These are phyloP conservation scores for Mucor racemosus DNA, from an alignment of 371 early-diverging fungal species.

Conservation along the genomic window DNA sequence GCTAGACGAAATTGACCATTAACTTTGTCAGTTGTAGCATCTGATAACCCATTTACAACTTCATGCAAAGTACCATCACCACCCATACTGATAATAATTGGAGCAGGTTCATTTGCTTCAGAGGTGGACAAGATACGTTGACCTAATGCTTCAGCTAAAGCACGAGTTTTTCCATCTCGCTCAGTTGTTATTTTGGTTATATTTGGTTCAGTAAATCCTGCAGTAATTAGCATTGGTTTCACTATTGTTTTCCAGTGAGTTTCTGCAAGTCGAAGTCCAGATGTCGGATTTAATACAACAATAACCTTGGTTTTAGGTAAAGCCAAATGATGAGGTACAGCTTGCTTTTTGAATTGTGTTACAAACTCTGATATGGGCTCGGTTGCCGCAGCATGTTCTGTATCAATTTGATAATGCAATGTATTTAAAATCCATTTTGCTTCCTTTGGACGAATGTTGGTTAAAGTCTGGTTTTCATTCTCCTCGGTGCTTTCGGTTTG, in stretches of 20 bases:
- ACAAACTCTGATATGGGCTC: slow-evolving; percentile 1
- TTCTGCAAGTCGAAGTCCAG: slow-evolving; percentile 23
- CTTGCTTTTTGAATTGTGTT: background rate
- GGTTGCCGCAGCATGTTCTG: background rate
- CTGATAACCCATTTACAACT: slow-evolving; percentile 47
- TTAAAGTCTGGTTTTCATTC: background rate
- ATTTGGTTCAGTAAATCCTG: slow-evolving; percentile 17
- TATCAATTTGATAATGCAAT: background rate
- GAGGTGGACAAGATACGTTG: background rate
- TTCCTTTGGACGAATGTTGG: slow-evolving; percentile 19
- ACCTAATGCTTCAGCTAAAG: slow-evolving; percentile 11
- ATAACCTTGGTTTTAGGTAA: slow-evolving; percentile 7
- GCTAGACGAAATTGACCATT: slow-evolving; percentile 31
- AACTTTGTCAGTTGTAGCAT: slow-evolving; percentile 9
- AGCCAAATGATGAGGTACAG: background rate
- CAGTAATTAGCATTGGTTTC: slow-evolving; percentile 29
- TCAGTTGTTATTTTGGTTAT: slow-evolving; percentile 10
- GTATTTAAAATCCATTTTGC: slow-evolving; percentile 9
- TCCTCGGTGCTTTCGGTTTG: background rate
- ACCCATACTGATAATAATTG: slow-evolving; percentile 43
- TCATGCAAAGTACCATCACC: slow-evolving; percentile 58
- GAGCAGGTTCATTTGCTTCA: background rate
- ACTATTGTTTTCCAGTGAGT: slow-evolving; percentile 24
- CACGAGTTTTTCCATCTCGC: slow-evolving; percentile 17
- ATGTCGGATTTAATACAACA: slow-evolving; percentile 29